Base-by-base conservation (phyloP, 2,329 filamentous ascomycete genomes). In the Dothistroma pini region DNA sequence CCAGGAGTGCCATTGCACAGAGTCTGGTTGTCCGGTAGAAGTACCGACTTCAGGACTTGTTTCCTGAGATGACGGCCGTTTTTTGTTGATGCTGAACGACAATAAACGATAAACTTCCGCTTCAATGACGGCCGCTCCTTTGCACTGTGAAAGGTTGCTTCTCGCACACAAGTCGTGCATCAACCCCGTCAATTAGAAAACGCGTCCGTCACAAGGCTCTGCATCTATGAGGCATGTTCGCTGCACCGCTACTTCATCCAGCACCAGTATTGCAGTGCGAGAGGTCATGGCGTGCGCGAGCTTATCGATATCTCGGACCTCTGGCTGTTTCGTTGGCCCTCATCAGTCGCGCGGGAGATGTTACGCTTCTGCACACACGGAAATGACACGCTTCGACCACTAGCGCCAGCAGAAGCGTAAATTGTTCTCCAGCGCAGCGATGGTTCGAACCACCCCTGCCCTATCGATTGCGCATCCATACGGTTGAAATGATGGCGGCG, bases 381-480 rank as follows among this genome's bases (percentile, higher is more conserved):
- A 44, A 44, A n/a, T 44, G 38, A 44, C 38, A 44, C 41, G 41
- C 41, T n/a, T 44, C 41, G 16, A 19, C 41, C 41, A 44, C 41
- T 44, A 44, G 51, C 51, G 51, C 51, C 25, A 51, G 38, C 12
- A 29, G 25, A 29, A 29, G 25, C 25, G 25, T 29, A 50, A 21
- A 50, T 50, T 35, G 51, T 21, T 35, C 22, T 2, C 31, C 5
- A 35, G 51, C 51, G n/a, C 41, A 22, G 25, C 14, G 32, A 50
- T 50, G 55, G 55, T 49, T 57, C 55, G 55, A 50, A n/a, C 4
- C 22, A 48, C 50, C 57, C 57, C 47, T 35, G 38, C 35, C 48
- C 57, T 59, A 59, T 59, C 57, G 57, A 59, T 59, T 54, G 57
- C 57, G 57, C 47, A 53, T 25, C 34, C 57, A 44, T 31, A 29